phyloP scores from a whole-genome alignment of 345 rosid species.

The Microcos paniculata region DNA sequence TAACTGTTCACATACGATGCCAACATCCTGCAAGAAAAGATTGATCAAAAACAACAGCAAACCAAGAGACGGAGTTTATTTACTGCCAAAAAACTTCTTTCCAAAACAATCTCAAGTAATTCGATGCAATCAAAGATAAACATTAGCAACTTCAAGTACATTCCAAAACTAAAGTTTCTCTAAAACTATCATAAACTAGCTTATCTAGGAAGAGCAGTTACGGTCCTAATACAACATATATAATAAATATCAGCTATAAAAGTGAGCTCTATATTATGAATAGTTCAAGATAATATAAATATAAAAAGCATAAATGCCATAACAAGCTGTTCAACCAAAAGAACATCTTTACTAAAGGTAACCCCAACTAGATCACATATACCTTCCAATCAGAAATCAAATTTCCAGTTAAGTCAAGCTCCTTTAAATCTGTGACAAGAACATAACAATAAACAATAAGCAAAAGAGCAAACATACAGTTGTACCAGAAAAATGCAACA shows the following conservation, averaged over 20 bases:
- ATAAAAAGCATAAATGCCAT: not conserved
- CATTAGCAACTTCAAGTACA: too few species aligned
- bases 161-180: not conserved
- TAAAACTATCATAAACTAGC: not conserved
- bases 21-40: slow-evolving; percentile 55
- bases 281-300: not conserved
- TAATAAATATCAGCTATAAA: slow-evolving; percentile 1
- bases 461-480: not conserved
- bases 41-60: not conserved
- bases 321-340: not conserved
- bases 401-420: slow-evolving; percentile 91
- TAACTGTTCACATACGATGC: slow-evolving; percentile 66
- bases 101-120: too few species aligned
- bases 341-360: slow-evolving; percentile 3
- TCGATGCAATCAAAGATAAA: not conserved
- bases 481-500: not conserved
- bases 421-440: slow-evolving; percentile 60
- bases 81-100: too few species aligned
- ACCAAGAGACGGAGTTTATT: not conserved
- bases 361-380: slow-evolving; percentile 1
- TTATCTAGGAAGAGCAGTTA: not conserved
- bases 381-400: slow-evolving; percentile 93
- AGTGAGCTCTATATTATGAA: not conserved
- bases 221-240: not conserved
- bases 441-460: not conserved